Evolutionary conservation across 805 yeast genomes (phyloP).

Genomic region (Nematodospora valgi): DNA sequence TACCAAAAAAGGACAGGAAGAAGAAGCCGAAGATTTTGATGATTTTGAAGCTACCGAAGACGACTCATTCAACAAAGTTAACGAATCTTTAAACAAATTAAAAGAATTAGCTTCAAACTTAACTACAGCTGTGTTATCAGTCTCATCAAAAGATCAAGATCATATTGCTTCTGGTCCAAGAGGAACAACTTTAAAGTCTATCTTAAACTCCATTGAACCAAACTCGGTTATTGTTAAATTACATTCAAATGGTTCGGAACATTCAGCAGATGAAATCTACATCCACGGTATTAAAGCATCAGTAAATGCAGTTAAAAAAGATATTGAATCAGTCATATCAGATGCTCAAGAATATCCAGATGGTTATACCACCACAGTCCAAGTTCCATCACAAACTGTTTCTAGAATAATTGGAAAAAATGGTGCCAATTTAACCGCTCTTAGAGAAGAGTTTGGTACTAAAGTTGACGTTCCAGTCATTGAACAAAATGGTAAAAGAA

Average conservation of each 20-base stretch:
- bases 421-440: conserved; percentile 67
- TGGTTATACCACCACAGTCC: conserved; percentile 43
- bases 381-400: conserved; percentile 64
- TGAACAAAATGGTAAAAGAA: conserved; percentile 33
- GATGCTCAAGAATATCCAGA: conserved; percentile 53
- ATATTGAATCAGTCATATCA: conserved; percentile 50
- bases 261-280: conserved; percentile 49
- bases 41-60: conserved; percentile 77
- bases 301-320: conserved; percentile 52
- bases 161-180: conserved; percentile 55
- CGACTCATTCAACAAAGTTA: conserved; percentile 52
- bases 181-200: conserved; percentile 52
- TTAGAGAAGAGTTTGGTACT: conserved; percentile 73
- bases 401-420: conserved; percentile 87
- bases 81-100: conserved; percentile 51
- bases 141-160: conserved; percentile 56
- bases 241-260: conserved; percentile 34
- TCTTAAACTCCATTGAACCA: conserved; percentile 34
- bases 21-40: conserved; percentile 28
- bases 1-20: conserved; percentile 36
- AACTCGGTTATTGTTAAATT: conserved; percentile 46
- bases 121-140: conserved; percentile 45
- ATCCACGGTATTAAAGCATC: conserved; percentile 69
- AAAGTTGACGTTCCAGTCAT: conserved; percentile 68
- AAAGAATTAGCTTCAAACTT: conserved; percentile 58